Base-by-base conservation (phyloP, 495 filamentous ascomycete species). In the Tuber aestivum region DNA sequence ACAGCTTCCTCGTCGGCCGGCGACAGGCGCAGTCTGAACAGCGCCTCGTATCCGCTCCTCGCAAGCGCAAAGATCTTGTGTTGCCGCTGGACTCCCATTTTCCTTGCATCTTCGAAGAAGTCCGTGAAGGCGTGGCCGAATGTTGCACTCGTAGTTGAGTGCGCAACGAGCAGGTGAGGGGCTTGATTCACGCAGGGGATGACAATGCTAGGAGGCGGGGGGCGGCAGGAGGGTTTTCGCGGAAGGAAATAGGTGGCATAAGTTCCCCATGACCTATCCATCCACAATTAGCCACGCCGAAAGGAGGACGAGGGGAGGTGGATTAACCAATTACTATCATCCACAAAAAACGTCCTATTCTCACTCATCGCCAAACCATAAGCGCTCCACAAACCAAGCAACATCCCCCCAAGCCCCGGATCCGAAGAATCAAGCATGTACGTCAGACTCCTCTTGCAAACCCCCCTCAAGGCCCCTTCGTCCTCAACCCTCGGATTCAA, bases 331-430 rank as follows among this genome's bases (percentile, higher is more conserved):
- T 89, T 86, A 9, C 89, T 88, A 81, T 93, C 92, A 78, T 94
- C 90, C 77, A 94, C 84, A 83, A 93, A 93, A 80, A 94, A 94
- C 1, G 88, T 86, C 35, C 92, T 84, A 16, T 86, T 87, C 81
- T 94, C 91, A 71, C 88, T 86, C 79, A 89, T 84, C 8, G 92
- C 92, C 48, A 94, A 83, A 18, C 91, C 92, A 77, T 93, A 94
- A 37, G 92, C 89, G 76, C 88, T 90, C 91, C 92, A 94, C 48
- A 94, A 77, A 82, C 90, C 87, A 86, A 94, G 86, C 75, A 94
- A 81, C 1, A 90, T 87, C 48, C 87, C 89, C 12, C 92, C 92
- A 6, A 94, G 83, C 20, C 91, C 92, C 5, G 89, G 90, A 75
- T 92, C 89, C 9, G 83, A 76, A 20, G 90, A 88, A 80, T 92